Evolutionary conservation across 495 filamentous ascomycete species (phyloP), one percentile per base, ranked within the genome.

Genomic region (Aspergillus indologenus): DNA sequence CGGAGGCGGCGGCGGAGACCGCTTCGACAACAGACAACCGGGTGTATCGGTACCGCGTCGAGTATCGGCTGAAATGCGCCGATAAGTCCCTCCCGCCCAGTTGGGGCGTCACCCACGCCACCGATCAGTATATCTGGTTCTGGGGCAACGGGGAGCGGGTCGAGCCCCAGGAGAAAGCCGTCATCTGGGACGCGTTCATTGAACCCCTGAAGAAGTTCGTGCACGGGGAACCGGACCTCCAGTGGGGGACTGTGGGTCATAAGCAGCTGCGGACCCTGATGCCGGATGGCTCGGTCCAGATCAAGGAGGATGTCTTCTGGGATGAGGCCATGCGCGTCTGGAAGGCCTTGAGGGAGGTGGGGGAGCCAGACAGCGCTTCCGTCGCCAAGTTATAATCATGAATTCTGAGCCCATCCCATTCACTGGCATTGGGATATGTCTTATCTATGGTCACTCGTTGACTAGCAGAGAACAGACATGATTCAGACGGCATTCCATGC

Each of bases 21-120:
- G n/a, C n/a, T n/a, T n/a, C n/a, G n/a, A n/a, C n/a, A n/a, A n/a
- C n/a, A n/a, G 34, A 40, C 0, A 61, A 64, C 15, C 54, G 74
- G 5, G 12, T 82, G 12, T 69, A 72, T 59, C 69, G 80, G 9
- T 83, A 82, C 60, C 73, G 80, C 3, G 75, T 82, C 53, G 78
- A 83, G 59, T 81, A 72, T 62, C 70, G 79, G 14, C 73, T 75
- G 22, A 62, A 72, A 49, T 80, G 78, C 60, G 74, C 78, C 8
- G 75, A 78, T 50, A 54, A 60, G 45, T 55, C 54, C 9, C 60
- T 78, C 31, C 79, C 80, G 6, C 61, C 61, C 8, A 75, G 77
- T 44, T 84, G 80, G 81, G 83, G 81, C 6, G 83, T 82, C 14
- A 84, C 81, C 31, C 83, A 85, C 62, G 76, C 72, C 11, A 80